Conservation (phyloP, 164 flowering plant species). For the Aristolochia contorta region DNA sequence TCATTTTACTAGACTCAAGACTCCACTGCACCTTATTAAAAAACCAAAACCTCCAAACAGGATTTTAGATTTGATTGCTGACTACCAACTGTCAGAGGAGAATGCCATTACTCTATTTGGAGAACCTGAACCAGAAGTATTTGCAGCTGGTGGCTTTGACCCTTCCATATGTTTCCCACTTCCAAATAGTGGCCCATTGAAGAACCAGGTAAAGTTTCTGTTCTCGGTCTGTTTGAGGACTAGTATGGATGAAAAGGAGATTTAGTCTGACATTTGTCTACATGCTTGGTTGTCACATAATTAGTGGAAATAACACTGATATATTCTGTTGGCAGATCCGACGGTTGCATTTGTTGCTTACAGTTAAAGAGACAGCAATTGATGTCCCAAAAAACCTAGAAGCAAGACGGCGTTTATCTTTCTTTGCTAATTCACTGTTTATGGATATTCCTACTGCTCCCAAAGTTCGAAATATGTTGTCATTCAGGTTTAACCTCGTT, state of each 20-base stretch:
- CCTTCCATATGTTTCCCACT: slow-evolving; percentile 54
- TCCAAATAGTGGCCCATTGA: slow-evolving; percentile 42
- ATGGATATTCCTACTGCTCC: slow-evolving; percentile 92
- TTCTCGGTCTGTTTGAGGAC: too few species aligned
- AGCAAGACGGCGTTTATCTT: slow-evolving; percentile 83
- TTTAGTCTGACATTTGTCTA: too few species aligned
- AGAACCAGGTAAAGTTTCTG: slow-evolving; percentile 41
- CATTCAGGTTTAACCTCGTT: slow-evolving; percentile 58
- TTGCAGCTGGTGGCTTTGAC: slow-evolving; percentile 28
- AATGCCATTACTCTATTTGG: slow-evolving; percentile 20
- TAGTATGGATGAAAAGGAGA: too few species aligned
- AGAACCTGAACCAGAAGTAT: slow-evolving; percentile 39
- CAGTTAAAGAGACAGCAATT: slow-evolving; percentile 74
- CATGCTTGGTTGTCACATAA: neutral
- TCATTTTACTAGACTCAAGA: neutral
- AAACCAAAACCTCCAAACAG: slow-evolving; percentile 22
- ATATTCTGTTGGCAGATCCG: slow-evolving; percentile 41
- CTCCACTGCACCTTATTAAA: slow-evolving; percentile 1
- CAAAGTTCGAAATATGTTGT: slow-evolving; percentile 80
- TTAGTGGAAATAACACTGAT: slow-evolving; percentile 5
- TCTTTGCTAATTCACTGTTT: slow-evolving; percentile 85
- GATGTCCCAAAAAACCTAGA: slow-evolving; percentile 81
- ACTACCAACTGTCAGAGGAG: slow-evolving; percentile 25
- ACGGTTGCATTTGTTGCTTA: slow-evolving; percentile 69
- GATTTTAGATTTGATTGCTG: slow-evolving; percentile 35